phyloP scores from a whole-genome alignment of 805 yeast species.

The Metschnikowia chrysomelidarum region DNA sequence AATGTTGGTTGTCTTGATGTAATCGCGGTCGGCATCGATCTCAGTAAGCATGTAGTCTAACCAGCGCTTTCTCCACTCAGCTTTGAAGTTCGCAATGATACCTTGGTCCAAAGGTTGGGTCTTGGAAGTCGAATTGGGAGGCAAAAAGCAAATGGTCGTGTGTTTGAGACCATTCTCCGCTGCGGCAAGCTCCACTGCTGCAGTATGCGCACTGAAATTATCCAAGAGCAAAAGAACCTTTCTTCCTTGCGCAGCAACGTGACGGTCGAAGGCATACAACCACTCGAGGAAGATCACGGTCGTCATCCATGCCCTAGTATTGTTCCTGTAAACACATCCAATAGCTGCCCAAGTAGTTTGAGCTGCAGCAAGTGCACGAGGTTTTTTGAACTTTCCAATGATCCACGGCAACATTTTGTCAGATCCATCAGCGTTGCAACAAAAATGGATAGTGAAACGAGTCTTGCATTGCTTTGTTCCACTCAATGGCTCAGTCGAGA shows the following conservation, averaged over 20 bases:
- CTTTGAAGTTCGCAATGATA: background rate
- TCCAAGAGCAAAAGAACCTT: slow-evolving; percentile 1
- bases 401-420: slow-evolving; percentile 1
- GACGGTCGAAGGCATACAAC: slow-evolving; percentile 1
- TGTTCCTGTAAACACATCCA: background rate
- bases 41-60: background rate
- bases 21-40: background rate
- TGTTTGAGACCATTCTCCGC: too few relatives aligned
- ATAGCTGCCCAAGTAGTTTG: background rate
- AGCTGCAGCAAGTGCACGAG: background rate
- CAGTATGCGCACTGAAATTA: background rate
- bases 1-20: background rate
- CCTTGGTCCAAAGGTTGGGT: slow-evolving; percentile 1
- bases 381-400: background rate
- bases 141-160: background rate
- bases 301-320: background rate
- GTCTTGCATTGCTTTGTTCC: background rate
- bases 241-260: background rate
- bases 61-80: background rate
- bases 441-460: slow-evolving; percentile 1
- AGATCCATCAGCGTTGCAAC: slow-evolving; percentile 2
- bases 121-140: background rate
- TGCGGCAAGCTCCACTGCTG: too few relatives aligned
- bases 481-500: too few relatives aligned
- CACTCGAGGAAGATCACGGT: background rate